A percentile compares a stretch with the other conserved stretches of the same genome.
These are phyloP conservation scores for Penicillium sp. DNA, from an alignment of 2,329 filamentous ascomycete species.

Conservation along the genomic window DNA sequence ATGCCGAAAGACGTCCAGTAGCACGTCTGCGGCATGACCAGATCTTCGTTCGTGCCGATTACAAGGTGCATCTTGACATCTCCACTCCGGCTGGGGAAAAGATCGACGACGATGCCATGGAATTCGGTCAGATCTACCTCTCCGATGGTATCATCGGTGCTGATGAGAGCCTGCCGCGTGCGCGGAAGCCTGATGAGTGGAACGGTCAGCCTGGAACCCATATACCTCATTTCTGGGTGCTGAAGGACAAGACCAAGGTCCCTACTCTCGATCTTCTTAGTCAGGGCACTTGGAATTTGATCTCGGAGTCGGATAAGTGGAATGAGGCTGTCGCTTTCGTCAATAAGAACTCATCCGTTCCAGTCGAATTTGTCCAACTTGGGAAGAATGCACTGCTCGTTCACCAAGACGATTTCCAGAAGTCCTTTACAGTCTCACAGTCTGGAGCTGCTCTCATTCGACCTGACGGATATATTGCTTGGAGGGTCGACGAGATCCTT, in stretches of 20 bases:
- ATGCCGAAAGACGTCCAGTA: conserved; percentile 41
- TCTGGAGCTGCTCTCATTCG: conserved; percentile 35
- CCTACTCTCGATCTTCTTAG: conserved; percentile 36
- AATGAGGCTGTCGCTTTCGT: conserved; percentile 11
- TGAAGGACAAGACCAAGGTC: conserved; percentile 19
- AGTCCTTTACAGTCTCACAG: conserved; percentile 28
- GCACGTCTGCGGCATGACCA: conserved; percentile 29
- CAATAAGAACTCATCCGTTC: conserved; percentile 10
- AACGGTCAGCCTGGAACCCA: conserved; percentile 33
- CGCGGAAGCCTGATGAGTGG: conserved; percentile 27
- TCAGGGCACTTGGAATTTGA: conserved; percentile 27
- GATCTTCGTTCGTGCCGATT: conserved; percentile 28
- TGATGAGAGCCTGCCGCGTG: conserved; percentile 8
- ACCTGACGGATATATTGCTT: conserved; percentile 40
- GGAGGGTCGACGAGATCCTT: conserved; percentile 20
- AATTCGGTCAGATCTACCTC: conserved; percentile 26
- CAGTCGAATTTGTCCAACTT: conserved; percentile 12
- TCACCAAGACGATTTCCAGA: conserved; percentile 17
- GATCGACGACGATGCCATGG: conserved; percentile 31
- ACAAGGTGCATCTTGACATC: conserved; percentile 17
- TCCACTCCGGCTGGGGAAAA: conserved; percentile 5
- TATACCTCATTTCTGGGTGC: conserved; percentile 36
- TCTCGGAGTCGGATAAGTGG: conserved; percentile 26
- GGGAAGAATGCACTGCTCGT: conserved; percentile 9
- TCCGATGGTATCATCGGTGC: conserved; percentile 25